Evolutionary conservation across 1,139 yeast species (phyloP), one percentile per base, ranked within the genome.

Genomic region (Waltiozyma sp.): DNA sequence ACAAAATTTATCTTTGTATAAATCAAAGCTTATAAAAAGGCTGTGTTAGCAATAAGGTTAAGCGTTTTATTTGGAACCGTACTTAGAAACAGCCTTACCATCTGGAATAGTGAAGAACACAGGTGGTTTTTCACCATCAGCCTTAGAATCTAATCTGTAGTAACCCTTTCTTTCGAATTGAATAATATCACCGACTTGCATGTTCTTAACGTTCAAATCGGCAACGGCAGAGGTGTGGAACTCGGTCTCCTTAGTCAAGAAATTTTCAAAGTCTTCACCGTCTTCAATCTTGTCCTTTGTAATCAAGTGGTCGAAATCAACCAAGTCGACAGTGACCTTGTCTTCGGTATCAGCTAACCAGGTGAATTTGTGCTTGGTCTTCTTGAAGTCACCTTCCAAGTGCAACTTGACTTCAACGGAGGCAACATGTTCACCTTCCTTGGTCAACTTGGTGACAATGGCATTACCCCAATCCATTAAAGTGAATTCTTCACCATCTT

Each of bases 391-490:
- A 66, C 97, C 97, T 55, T 86, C 96, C 63, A 91, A 75, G 65
- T 91, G 85, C 57, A 91, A 73, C 57, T 79, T 81, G 51, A 88
- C 96, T 47, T 79, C 85, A 50, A 89, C 68, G 3, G 80, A 69
- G 44, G 70, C 71, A 44, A 82, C 81, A 38, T 70, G 56, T 44
- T 70, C 75, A 45, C 73, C 77, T 51, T 72, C 80, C 63, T 76
- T 81, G 59, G 68, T 66, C 58, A 89, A 75, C 65, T 79, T 78
- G 55, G 84, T 74, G 52, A 89, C 69, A 53, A 91, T 83, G 44
- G 82, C 87, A 61, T 91, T 91, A 74, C 97, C 97, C 98, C 98
- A 91, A 68, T 91, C 97, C 98, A 91, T 91, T 59, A 91, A 76
- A 37, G 97, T 91, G 48, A 89, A 73, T 69, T 91, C 97, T 68